A percentile compares a stretch with the other conserved stretches of the same genome.
These are phyloP conservation scores for Cladophialophora exuberans DNA, from an alignment of 2,329 filamentous ascomycete species.

Conservation along the genomic window DNA sequence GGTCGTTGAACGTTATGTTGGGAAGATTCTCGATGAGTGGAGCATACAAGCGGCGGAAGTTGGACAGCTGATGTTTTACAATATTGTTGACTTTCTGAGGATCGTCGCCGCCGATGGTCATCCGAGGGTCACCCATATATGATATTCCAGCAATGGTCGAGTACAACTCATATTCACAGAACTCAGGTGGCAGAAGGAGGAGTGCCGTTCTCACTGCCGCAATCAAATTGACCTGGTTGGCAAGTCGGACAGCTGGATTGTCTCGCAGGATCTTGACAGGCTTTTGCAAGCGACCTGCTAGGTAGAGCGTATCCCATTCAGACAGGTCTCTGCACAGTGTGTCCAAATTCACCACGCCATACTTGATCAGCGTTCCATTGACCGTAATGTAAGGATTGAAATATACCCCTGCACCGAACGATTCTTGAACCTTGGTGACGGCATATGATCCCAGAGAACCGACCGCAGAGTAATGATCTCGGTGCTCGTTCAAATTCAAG, in stretches of 20 bases:
- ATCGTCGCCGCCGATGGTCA: conserved; percentile 87
- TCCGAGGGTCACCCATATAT: conserved; percentile 95
- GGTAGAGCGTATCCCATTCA: conserved; percentile 91
- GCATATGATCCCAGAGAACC: conserved; percentile 81
- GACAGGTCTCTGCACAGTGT: conserved; percentile 84
- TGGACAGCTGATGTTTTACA: conserved; percentile 84
- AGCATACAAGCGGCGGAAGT: conserved; percentile 89
- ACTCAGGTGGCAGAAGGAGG: conserved; percentile 78
- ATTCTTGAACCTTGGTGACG: conserved; percentile 83
- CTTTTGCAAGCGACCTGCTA: conserved; percentile 95
- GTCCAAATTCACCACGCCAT: conserved; percentile 92
- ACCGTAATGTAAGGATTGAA: conserved; percentile 96
- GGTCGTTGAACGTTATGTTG: conserved; percentile 77
- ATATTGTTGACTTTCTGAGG: conserved; percentile 93
- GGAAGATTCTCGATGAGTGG: conserved; percentile 88
- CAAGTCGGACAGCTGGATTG: conserved; percentile 85
- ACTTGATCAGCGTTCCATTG: conserved; percentile 96
- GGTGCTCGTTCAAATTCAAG: conserved; percentile 84
- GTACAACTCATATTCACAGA: conserved; percentile 87
- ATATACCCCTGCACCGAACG: conserved; percentile 90
- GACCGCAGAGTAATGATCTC: conserved; percentile 87
- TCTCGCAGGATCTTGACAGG: conserved; percentile 97
- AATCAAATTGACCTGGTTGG: conserved; percentile 93
- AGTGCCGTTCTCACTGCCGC: conserved; percentile 89
- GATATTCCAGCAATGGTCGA: conserved; percentile 88